Base-by-base conservation (phyloP, 2,329 filamentous ascomycete species). In the Remersonia thermophila region DNA sequence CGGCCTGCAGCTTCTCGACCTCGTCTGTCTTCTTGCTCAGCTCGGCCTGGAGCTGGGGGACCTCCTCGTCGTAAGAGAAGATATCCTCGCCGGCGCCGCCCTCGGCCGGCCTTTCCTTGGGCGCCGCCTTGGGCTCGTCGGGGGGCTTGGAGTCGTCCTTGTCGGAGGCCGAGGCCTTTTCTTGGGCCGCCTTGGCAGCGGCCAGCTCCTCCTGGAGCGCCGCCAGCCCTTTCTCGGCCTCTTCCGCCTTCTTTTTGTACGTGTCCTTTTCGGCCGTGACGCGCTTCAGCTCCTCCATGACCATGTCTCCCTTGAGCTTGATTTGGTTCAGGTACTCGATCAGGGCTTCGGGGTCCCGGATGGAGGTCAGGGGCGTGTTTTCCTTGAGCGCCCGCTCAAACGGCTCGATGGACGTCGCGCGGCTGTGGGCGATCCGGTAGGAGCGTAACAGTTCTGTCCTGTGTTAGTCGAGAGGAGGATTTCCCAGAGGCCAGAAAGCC, bases 371-470 rank as follows among this genome's bases (percentile, higher is more conserved):
- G 2, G 91, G 89, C 0, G 91, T 98, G 50, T 93, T 83, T 55
- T 98, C 91, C 49, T 85, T 83, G 7, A 98, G 68, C 1, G 82
- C 79, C 37, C 83, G 80, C 60, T 98, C 91, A 55, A 98, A 98
- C 0, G 85, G 82, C 53, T 96, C 91, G 51, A 96, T 93, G 3
- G 82, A 76, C 10, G 82, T 76, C 29, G 87, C 84, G 35, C 86
- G 78, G 39, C 83, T 76, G 62, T 98, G 89, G 13, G 91, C 91
- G 46, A 87, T 79, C 43, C 86, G 77, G 59, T 98, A 98, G 7
- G 89, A 94, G 38, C 85, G 80, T 33, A 96, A 67, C 1, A 98
- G 68, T 52, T 96, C 89, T 85, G 36, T 5, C 34, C 12, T 14
- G 32, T 9, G 20, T 40, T 28, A 38, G 36, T 20, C 36, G 14